Evolutionary conservation across 441 rosid genomes (phyloP).

Genomic region (Eutrema salsugineum): DNA sequence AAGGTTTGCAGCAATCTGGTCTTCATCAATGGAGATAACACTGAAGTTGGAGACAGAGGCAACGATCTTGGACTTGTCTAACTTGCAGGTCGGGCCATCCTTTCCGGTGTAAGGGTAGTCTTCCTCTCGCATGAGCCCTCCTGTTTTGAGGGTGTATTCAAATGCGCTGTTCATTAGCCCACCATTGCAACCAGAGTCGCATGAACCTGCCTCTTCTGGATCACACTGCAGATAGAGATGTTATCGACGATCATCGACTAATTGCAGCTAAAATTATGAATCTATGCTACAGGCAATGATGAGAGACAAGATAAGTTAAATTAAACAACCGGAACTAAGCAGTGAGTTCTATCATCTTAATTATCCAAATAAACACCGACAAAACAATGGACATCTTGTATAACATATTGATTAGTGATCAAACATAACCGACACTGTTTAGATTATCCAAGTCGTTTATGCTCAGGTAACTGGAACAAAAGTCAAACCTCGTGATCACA

Average conservation of each 20-base stretch:
- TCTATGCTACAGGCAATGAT: neutral
- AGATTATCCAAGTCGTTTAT: no score
- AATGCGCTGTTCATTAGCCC: slow-evolving; percentile 94
- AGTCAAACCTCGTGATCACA: slow-evolving; percentile 92
- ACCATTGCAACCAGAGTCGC: slow-evolving; percentile 94
- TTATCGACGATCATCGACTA: neutral
- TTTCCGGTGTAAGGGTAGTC: slow-evolving; percentile 93
- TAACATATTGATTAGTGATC: no score
- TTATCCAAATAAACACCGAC: no score
- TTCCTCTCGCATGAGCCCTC: slow-evolving; percentile 88
- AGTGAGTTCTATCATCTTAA: no score
- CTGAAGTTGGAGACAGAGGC: slow-evolving; percentile 87
- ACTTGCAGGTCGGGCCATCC: slow-evolving; percentile 65
- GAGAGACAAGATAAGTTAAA: neutral
- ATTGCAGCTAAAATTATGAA: neutral
- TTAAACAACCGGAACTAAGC: no score
- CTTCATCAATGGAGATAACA: slow-evolving; percentile 83
- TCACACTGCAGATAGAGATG: slow-evolving; percentile 63
- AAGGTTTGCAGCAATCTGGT: slow-evolving; percentile 89
- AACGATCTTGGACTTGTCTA: slow-evolving; percentile 76
- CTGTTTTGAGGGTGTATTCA: slow-evolving; percentile 85
- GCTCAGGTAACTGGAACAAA: no score
- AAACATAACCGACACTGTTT: no score
- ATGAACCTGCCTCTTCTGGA: slow-evolving; percentile 75
- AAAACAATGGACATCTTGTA: no score